Conservation (phyloP, 352 stramenopile genomes). For the Globisporangium recalcitrans region DNA sequence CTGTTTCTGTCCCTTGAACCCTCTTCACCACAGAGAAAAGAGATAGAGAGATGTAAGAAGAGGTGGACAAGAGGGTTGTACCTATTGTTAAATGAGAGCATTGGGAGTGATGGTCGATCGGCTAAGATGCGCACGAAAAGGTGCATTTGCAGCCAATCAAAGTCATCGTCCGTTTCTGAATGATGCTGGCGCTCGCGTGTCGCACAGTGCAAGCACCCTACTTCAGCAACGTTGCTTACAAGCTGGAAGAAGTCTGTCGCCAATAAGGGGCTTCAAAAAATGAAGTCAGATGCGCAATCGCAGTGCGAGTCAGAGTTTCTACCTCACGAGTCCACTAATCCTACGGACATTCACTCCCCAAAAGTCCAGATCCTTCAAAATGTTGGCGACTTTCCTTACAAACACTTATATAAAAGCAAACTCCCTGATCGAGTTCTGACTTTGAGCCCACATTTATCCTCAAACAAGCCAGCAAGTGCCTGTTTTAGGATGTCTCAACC, state of each 20-base stretch:
- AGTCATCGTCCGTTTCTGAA: background rate
- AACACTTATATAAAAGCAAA: background rate
- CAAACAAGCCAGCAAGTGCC: background rate
- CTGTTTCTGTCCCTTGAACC: background rate
- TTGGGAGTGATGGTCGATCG: background rate
- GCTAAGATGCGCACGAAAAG: slow-evolving; percentile 13
- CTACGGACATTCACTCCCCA: background rate
- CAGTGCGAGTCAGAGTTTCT: background rate
- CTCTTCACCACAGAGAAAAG: too few species aligned
- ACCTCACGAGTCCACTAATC: background rate
- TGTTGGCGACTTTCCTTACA: background rate
- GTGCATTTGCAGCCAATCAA: slow-evolving; percentile 10
- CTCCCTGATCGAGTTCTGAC: too few species aligned
- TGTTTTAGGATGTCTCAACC: background rate
- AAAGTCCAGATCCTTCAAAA: background rate
- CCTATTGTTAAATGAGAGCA: slow-evolving; percentile 12
- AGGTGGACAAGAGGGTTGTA: background rate
- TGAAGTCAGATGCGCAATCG: slow-evolving; percentile 1
- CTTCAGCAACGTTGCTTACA: background rate
- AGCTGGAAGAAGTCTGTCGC: background rate
- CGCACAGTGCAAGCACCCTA: background rate
- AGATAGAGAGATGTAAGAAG: too few species aligned
- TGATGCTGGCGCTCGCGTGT: slow-evolving; percentile 5
- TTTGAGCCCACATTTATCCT: background rate
- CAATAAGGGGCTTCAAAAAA: background rate